Percentiles rank a stretch among this genome's conserved stretches.
phyloP scores from a whole-genome alignment of 1,139 yeast species.

The Saccharomyces pastorianus region DNA sequence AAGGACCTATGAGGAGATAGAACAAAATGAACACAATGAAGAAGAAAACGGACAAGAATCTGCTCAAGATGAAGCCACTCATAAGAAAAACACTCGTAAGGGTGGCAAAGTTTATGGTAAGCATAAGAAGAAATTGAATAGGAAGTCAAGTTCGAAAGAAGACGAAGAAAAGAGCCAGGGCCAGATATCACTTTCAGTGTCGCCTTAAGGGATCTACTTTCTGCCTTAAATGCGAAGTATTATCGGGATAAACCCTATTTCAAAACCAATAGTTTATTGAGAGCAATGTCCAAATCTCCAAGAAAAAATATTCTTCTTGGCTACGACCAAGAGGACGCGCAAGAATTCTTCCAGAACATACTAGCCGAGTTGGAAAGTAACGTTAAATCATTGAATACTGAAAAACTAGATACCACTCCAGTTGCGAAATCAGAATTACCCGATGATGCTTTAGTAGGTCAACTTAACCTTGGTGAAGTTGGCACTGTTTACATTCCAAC shows the following conservation, averaged over 20 bases:
- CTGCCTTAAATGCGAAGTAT: constrained; percentile 50
- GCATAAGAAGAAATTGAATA: constrained; percentile 13
- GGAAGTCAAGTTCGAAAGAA: constrained; percentile 7
- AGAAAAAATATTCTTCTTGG: constrained; percentile 69
- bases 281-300: constrained; percentile 72
- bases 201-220: constrained; percentile 44
- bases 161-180: constrained; percentile 25
- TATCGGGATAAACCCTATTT: constrained; percentile 47
- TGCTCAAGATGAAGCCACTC: constrained; percentile 3
- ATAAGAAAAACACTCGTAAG: constrained; percentile 2
- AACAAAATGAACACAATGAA: constrained; percentile 26
- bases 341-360: constrained; percentile 81
- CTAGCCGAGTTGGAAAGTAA: constrained; percentile 69
- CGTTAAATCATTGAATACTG: constrained; percentile 20
- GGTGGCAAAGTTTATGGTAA: constrained; percentile 17
- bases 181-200: constrained; percentile 41
- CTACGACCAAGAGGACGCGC: constrained; percentile 90
- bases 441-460: constrained; percentile 37
- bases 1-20: constrained; percentile 29
- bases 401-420: constrained; percentile 18
- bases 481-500: constrained; percentile 68
- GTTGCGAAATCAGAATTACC: constrained; percentile 29
- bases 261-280: constrained; percentile 55
- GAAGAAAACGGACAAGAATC: constrained; percentile 5
- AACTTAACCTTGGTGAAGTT: constrained; percentile 44